Percentiles rank a stretch among this genome's conserved stretches.
These are phyloP conservation scores for Syzygium grande DNA, from an alignment of 345 rosid genomes.

Conservation along the genomic window DNA sequence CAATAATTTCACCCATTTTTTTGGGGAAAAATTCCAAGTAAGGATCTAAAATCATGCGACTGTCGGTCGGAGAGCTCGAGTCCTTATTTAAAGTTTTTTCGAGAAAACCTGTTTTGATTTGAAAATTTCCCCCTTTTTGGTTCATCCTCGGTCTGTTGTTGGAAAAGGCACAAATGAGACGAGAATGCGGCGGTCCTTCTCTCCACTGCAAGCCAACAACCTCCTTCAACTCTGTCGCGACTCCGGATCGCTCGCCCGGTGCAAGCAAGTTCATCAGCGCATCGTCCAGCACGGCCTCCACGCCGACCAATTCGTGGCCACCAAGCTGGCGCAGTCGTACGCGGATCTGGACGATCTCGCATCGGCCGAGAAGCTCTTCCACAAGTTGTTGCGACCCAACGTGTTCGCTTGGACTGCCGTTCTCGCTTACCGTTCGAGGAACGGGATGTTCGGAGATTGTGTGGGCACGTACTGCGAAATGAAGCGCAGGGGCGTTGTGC, in stretches of 20 bases:
- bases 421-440: conserved; percentile 11
- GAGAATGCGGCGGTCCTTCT: background rate
- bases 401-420: conserved; percentile 34
- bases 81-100: no score
- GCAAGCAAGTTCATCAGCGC: conserved; percentile 29
- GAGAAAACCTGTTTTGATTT: no score
- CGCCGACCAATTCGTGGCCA: conserved; percentile 6
- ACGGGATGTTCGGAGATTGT: conserved; percentile 13
- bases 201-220: background rate
- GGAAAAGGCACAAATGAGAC: background rate
- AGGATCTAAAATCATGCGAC: no score
- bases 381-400: conserved; percentile 14
- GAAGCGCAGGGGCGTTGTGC: conserved; percentile 15
- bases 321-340: conserved; percentile 22
- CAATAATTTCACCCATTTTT: no score
- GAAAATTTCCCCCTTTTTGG: no score
- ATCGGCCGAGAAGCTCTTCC: conserved; percentile 12
- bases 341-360: conserved; percentile 16
- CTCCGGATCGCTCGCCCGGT: conserved; percentile 9
- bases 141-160: background rate
- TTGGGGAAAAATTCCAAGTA: no score
- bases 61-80: fast-evolving
- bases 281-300: conserved; percentile 7
- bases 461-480: conserved; percentile 12
- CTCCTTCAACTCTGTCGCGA: conserved; percentile 22